These are phyloP conservation scores for Fomitopsis serialis DNA, from an alignment of 768 basidiomycete genomes.

Conservation along the genomic window DNA sequence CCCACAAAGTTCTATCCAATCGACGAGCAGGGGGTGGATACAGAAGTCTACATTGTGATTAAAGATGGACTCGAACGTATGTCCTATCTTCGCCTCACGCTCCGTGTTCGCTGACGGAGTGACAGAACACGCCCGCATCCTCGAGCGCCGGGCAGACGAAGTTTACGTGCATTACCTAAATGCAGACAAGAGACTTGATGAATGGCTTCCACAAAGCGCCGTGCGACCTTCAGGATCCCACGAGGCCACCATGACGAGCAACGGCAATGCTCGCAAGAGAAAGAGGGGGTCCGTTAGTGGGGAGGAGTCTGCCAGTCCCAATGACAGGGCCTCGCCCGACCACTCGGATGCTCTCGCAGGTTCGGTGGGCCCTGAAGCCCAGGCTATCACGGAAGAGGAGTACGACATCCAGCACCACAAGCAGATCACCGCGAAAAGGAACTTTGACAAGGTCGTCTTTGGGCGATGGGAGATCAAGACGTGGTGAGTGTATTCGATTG, in stretches of 20 bases:
- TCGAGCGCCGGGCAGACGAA: constrained; percentile 45
- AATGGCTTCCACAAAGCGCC: constrained; percentile 54
- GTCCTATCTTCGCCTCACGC: constrained; percentile 2
- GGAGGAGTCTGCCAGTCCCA: constrained; percentile 4
- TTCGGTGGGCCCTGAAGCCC: constrained; percentile 8
- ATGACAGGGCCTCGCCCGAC: constrained; percentile 9
- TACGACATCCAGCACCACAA: constrained; percentile 65
- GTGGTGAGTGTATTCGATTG: constrained; percentile 50
- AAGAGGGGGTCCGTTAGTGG: constrained; percentile 14
- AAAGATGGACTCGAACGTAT: constrained; percentile 16
- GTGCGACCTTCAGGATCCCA: constrained; percentile 29
- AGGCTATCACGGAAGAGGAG: constrained; percentile 59
- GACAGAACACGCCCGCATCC: constrained; percentile 44
- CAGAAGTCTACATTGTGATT: constrained; percentile 13
- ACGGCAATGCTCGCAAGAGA: constrained; percentile 20
- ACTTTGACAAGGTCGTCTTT: constrained; percentile 84
- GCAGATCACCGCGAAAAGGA: constrained; percentile 63
- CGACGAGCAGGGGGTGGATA: constrained; percentile 6
- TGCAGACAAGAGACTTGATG: constrained; percentile 68
- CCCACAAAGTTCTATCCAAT: constrained; percentile 7
- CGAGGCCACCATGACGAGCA: constrained; percentile 17
- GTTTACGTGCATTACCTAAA: constrained; percentile 71
- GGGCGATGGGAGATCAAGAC: constrained; percentile 85
- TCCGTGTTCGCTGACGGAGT: neutral
- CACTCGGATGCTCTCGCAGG: constrained; percentile 4